These are phyloP conservation scores for Funneliformis mosseae DNA, from an alignment of 192 early-diverging fungal species.

Conservation along the genomic window DNA sequence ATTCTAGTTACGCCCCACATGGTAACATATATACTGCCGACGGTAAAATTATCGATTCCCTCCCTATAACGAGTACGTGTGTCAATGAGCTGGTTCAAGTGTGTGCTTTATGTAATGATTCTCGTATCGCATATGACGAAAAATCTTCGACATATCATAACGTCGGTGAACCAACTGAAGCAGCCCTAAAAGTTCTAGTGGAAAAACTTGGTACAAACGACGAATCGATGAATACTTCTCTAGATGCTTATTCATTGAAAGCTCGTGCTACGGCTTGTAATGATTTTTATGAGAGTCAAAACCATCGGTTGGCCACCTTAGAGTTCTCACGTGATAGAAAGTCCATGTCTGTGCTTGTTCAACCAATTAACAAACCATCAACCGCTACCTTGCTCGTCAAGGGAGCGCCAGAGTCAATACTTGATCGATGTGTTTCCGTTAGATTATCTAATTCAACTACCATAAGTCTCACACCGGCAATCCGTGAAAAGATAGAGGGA, in stretches of 20 bases:
- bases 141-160: constrained; percentile 63
- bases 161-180: constrained; percentile 98
- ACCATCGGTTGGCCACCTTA: constrained; percentile 67
- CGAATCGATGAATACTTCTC: constrained; percentile 61
- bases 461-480: constrained; percentile 55
- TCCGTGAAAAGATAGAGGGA: constrained; percentile 62
- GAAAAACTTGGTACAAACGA: constrained; percentile 91
- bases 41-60: constrained; percentile 49
- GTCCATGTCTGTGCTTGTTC: constrained; percentile 94
- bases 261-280: constrained; percentile 71
- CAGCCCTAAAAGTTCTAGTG: constrained; percentile 89
- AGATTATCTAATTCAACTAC: constrained; percentile 47
- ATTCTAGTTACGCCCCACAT: constrained; percentile 84
- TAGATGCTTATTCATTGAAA: constrained; percentile 50
- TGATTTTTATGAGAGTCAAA: constrained; percentile 68
- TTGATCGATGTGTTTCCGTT: constrained; percentile 82
- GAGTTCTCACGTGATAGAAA: constrained; percentile 98
- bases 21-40: constrained; percentile 58
- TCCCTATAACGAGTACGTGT: constrained; percentile 57
- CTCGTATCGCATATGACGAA: constrained; percentile 80
- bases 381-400: constrained; percentile 78
- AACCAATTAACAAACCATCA: constrained; percentile 31
- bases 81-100: constrained; percentile 79
- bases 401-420: constrained; percentile 91
- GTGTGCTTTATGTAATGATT: constrained; percentile 90